Conservation (phyloP, 2,329 filamentous ascomycete species). For the Neonectria magnoliae region DNA sequence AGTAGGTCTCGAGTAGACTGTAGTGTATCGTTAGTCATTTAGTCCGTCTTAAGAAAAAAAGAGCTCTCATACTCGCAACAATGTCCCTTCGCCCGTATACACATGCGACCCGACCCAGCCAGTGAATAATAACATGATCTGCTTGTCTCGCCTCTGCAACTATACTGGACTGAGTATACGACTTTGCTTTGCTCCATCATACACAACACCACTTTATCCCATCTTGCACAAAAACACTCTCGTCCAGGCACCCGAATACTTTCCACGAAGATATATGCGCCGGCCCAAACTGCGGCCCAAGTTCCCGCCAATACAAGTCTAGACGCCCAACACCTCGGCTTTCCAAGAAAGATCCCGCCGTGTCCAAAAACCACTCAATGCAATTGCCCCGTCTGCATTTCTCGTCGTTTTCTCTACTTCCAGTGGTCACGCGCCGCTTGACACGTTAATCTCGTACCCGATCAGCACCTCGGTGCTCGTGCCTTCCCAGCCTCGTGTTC, state of each 20-base stretch:
- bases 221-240: not conserved
- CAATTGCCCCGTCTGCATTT: not conserved
- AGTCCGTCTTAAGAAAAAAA: not conserved
- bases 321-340: constrained; percentile 18
- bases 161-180: not conserved
- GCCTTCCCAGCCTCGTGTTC: constrained; percentile 95
- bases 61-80: not conserved
- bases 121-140: not conserved
- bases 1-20: not conserved
- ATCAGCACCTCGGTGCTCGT: constrained; percentile 88
- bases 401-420: not conserved
- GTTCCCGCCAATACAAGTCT: constrained; percentile 9
- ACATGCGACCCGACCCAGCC: not conserved
- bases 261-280: not conserved
- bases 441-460: constrained; percentile 83
- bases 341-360: constrained; percentile 5
- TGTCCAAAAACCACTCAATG: constrained; percentile 1
- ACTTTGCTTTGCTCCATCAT: not conserved
- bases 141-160: not conserved
- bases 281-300: not conserved
- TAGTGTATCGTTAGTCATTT: not conserved
- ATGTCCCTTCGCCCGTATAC: not conserved
- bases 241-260: not conserved
- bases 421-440: constrained; percentile 23
- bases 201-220: not conserved